A percentile compares a stretch with the other conserved stretches of the same genome.
phyloP scores from a whole-genome alignment of 129 eudicot genomes.

The Arctium minus region DNA sequence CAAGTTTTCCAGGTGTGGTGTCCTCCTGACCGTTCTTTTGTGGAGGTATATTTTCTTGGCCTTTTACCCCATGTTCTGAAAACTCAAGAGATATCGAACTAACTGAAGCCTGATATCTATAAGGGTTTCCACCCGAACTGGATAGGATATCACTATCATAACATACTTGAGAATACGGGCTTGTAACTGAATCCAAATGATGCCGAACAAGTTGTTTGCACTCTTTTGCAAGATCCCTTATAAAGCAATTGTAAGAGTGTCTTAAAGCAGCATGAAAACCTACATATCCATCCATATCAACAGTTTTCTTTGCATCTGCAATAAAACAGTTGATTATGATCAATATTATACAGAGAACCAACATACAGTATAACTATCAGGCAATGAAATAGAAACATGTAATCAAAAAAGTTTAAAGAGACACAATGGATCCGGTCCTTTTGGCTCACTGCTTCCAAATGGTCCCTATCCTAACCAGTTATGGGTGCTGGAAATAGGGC shows the following conservation, averaged over 20 bases:
- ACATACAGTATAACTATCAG: too few relatives aligned
- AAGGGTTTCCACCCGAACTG: slow-evolving; percentile 32
- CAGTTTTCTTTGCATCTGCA: slow-evolving; percentile 49
- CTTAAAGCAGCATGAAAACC: slow-evolving; percentile 85
- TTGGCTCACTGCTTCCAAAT: too few relatives aligned
- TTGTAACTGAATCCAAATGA: slow-evolving; percentile 87
- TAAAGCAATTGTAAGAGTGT: slow-evolving; percentile 63
- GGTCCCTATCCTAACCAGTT: too few relatives aligned
- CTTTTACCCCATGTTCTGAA: slow-evolving; percentile 41
- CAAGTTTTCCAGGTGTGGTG: slow-evolving; percentile 67
- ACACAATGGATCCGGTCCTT: too few relatives aligned
- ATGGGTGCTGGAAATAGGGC: too few relatives aligned
- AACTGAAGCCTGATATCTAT: slow-evolving; percentile 35
- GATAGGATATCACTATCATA: slow-evolving; percentile 46
- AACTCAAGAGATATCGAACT: slow-evolving; percentile 51
- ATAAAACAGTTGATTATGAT: not conserved
- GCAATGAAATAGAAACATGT: too few relatives aligned
- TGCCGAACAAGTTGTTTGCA: slow-evolving; percentile 81
- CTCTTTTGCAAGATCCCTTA: slow-evolving; percentile 58
- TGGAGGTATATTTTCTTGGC: slow-evolving; percentile 71
- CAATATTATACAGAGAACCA: not conserved
- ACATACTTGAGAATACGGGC: slow-evolving; percentile 80
- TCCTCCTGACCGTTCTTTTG: slow-evolving; percentile 44
- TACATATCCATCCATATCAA: slow-evolving; percentile 77
- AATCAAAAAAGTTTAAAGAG: too few relatives aligned